A percentile compares a stretch with the other conserved stretches of the same genome.
These are phyloP conservation scores for Scytalidium sp. DNA, from an alignment of 2,329 filamentous ascomycete species.

Conservation along the genomic window DNA sequence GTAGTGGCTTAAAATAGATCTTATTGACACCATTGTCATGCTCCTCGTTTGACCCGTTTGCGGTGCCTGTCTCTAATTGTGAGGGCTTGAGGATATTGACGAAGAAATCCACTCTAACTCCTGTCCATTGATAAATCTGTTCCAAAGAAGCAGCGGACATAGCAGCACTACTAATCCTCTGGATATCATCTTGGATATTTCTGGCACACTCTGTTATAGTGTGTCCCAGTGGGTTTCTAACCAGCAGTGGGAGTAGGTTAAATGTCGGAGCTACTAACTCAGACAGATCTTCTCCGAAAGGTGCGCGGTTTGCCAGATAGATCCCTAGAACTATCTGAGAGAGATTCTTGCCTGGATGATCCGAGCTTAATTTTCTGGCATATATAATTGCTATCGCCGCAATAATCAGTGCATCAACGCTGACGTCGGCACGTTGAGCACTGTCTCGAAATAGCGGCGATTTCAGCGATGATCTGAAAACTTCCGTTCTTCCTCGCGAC, in stretches of 20 bases:
- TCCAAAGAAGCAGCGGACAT: conserved; percentile 61
- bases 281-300: conserved; percentile 46
- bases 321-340: conserved; percentile 65
- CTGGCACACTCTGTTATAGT: conserved; percentile 49
- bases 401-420: conserved; percentile 72
- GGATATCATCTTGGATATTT: conserved; percentile 66
- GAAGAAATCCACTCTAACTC: conserved; percentile 65
- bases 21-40: not conserved
- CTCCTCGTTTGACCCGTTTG: not conserved
- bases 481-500: conserved; percentile 21
- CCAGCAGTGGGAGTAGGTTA: conserved; percentile 71
- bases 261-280: conserved; percentile 65
- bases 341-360: not conserved
- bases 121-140: conserved; percentile 75
- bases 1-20: not conserved
- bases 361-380: not conserved
- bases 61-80: not conserved
- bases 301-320: conserved; percentile 76
- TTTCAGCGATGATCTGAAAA: conserved; percentile 49
- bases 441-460: conserved; percentile 36
- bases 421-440: conserved; percentile 54
- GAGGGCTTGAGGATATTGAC: conserved; percentile 70
- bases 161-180: conserved; percentile 51
- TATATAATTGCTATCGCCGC: conserved; percentile 59
- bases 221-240: conserved; percentile 34